Evolutionary conservation across 345 rosid genomes (phyloP).

Genomic region (Citrus inodora): DNA sequence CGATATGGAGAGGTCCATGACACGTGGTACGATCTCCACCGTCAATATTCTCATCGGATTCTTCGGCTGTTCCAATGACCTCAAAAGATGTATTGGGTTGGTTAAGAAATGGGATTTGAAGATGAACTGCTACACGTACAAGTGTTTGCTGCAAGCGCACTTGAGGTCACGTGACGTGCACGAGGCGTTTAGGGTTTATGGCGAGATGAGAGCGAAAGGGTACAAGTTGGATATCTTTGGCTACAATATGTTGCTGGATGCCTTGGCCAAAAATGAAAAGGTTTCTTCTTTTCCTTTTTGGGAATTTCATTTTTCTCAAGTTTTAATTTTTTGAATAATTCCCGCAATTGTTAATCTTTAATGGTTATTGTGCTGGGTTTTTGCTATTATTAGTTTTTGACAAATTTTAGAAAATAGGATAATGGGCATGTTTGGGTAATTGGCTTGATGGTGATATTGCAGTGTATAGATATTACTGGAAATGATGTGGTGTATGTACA

Average conservation of each 20-base stretch:
- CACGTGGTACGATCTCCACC: conserved; percentile 66
- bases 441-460: too few relatives aligned
- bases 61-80: conserved; percentile 51
- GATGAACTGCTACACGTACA: conserved; percentile 76
- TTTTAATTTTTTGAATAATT: not conserved
- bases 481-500: not conserved
- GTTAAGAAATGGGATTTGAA: conserved; percentile 69
- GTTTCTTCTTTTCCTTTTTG: conserved; percentile 5
- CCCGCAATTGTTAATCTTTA: not conserved
- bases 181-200: conserved; percentile 53
- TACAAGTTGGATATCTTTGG: conserved; percentile 69
- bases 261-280: conserved; percentile 55
- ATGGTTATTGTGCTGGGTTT: not conserved
- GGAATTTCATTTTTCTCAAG: not conserved
- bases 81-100: conserved; percentile 50
- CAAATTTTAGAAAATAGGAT: not conserved
- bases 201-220: conserved; percentile 67
- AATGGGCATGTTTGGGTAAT: not conserved
- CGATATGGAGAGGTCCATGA: conserved; percentile 54
- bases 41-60: conserved; percentile 73
- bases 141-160: conserved; percentile 78
- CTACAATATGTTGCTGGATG: conserved; percentile 87
- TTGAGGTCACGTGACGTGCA: conserved; percentile 59
- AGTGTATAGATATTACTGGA: not conserved
- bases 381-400: not conserved